Evolutionary conservation across 352 stramenopile species (phyloP).

Genomic region (Globisporangium orthogonon): DNA sequence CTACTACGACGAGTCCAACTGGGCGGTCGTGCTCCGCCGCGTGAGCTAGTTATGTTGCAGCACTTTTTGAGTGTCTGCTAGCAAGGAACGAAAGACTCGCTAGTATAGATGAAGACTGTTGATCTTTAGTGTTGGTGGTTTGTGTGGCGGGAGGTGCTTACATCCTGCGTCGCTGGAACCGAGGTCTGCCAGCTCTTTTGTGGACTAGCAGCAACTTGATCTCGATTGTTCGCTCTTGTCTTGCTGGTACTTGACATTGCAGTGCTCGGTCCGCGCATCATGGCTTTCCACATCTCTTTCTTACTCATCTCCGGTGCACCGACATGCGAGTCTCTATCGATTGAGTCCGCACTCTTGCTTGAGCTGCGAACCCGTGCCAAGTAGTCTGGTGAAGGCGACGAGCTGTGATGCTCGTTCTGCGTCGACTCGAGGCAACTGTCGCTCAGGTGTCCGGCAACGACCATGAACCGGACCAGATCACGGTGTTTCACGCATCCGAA

Average conservation of each 20-base stretch:
- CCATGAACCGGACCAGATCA: conserved; percentile 46
- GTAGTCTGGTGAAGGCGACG: conserved; percentile 23
- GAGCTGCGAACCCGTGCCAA: conserved; percentile 10
- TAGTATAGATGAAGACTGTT: neutral
- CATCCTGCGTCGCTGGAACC: neutral
- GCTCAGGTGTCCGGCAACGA: conserved; percentile 33
- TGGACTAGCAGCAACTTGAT: too few species aligned
- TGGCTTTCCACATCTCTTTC: conserved; percentile 26
- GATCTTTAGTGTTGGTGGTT: neutral
- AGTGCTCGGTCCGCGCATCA: conserved; percentile 16
- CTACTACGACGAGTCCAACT: conserved; percentile 87
- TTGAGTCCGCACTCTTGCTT: neutral
- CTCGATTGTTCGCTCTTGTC: neutral
- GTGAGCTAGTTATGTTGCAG: conserved; percentile 5
- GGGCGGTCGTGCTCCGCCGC: conserved; percentile 71
- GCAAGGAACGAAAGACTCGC: neutral
- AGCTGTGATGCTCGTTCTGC: neutral
- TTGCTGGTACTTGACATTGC: neutral
- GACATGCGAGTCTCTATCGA: neutral
- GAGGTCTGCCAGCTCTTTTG: neutral
- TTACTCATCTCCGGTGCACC: conserved; percentile 5
- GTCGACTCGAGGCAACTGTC: conserved; percentile 20
- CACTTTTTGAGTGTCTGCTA: neutral
- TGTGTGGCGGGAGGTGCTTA: neutral
- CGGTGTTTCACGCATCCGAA: conserved; percentile 30